phyloP scores from a whole-genome alignment of 371 early-diverging fungal species.

The Coemansia sp. region DNA sequence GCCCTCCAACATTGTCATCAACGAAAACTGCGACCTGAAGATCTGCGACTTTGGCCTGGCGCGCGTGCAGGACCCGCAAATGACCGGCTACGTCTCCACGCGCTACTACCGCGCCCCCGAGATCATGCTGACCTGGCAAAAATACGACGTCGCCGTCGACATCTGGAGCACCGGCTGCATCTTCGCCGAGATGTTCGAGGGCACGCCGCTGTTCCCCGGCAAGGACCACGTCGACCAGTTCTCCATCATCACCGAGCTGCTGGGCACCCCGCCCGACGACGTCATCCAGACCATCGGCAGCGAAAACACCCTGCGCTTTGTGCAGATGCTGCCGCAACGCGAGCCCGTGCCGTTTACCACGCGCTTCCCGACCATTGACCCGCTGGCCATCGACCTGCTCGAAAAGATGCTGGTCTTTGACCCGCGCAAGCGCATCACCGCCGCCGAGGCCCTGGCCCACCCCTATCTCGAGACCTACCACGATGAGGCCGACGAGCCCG shows the following conservation, averaged over 20 bases:
- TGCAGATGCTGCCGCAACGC: constrained; percentile 80
- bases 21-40: constrained; percentile 95
- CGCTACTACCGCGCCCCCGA: constrained; percentile 99
- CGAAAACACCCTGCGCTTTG: constrained; percentile 90
- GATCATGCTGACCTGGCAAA: constrained; percentile 98
- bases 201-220: constrained; percentile 95
- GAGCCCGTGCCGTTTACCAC: constrained; percentile 76
- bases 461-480: constrained; percentile 96
- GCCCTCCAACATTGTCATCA: constrained; percentile 94
- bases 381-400: constrained; percentile 84
- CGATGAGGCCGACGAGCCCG: constrained; percentile 91
- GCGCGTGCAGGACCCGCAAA: constrained; percentile 87
- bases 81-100: constrained; percentile 97
- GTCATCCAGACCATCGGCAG: constrained; percentile 91
- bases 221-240: constrained; percentile 97
- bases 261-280: constrained; percentile 93
- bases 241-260: constrained; percentile 86
- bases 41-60: constrained; percentile 98
- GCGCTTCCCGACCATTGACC: constrained; percentile 67
- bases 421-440: constrained; percentile 88
- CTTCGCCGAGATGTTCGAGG: constrained; percentile 96
- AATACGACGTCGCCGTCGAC: constrained; percentile 95
- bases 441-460: constrained; percentile 86
- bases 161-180: constrained; percentile 99
- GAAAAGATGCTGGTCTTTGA: constrained; percentile 92